Percentiles rank a stretch among this genome's conserved stretches.
These are phyloP conservation scores for Clausena lansium DNA, from an alignment of 345 rosid genomes.

Conservation along the genomic window DNA sequence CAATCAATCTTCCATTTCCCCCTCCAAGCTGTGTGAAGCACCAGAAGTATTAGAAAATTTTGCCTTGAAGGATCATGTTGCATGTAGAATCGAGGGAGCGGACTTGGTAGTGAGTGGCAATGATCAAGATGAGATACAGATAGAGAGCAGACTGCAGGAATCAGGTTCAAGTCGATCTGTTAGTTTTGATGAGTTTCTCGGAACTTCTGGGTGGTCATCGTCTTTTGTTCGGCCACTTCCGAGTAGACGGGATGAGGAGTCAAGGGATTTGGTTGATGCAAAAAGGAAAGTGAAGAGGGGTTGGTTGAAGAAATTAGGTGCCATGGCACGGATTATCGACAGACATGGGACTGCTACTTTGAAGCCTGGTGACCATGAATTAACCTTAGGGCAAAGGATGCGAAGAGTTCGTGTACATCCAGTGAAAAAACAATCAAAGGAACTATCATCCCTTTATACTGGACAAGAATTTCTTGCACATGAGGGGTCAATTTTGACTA, in stretches of 20 bases:
- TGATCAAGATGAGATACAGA: constrained; percentile 27
- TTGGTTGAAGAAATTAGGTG: constrained; percentile 58
- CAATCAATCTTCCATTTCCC: constrained; percentile 28
- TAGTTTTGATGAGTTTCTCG: constrained; percentile 50
- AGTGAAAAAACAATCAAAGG: constrained; percentile 51
- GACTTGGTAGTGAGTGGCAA: constrained; percentile 32
- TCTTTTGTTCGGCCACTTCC: constrained; percentile 25
- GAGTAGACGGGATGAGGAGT: constrained; percentile 19
- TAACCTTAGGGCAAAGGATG: constrained; percentile 28
- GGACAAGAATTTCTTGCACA: constrained; percentile 80
- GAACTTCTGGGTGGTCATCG: constrained; percentile 28
- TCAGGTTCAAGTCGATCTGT: constrained; percentile 37
- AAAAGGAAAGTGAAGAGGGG: constrained; percentile 35
- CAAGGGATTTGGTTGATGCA: constrained; percentile 15
- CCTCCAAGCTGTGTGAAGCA: constrained; percentile 26
- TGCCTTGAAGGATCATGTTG: constrained; percentile 16
- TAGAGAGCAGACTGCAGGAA: constrained; percentile 30
- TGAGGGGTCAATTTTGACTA: constrained; percentile 61
- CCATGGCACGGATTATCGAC: constrained; percentile 31
- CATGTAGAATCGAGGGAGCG: constrained; percentile 26
- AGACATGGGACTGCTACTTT: constrained; percentile 21
- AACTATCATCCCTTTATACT: constrained; percentile 59
- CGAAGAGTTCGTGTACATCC: constrained; percentile 46
- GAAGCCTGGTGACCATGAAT: constrained; percentile 31
- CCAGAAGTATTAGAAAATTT: constrained; percentile 28